Base-by-base conservation (phyloP, 352 stramenopile genomes). In the Hyaloperonospora brassicae region DNA sequence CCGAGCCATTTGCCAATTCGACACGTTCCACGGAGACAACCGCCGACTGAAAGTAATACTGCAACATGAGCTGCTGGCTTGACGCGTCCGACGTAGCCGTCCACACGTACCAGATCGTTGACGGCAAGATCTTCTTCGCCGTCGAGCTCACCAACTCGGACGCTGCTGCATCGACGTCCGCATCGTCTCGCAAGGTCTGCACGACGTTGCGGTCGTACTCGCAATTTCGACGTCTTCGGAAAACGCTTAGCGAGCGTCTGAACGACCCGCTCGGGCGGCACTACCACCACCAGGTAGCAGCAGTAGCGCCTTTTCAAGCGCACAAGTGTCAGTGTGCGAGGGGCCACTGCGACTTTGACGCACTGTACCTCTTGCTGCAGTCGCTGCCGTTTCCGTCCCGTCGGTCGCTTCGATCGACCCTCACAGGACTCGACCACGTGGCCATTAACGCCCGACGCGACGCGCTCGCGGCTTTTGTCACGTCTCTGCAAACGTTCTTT, bases 141-240 rank as follows among this genome's bases (percentile, higher is more conserved):
- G 57, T 76, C 54, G 66, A 68, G 13, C 57, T 70, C 51, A 60
- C 50, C 53, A 52, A 71, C 2, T 23, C 25, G 21, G 17, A 13
- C 53, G 24, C 47, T 22, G 61, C 55, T 10, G 55, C 62, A 24
- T 42, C 53, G 41, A 59, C 41, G 11, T 64, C 46, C 1, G 30
- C 50, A 9, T 56, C 59, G 38, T 44, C 44, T 34, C 66, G 46
- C 44, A 58, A 38, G 11, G 54, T 59, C 38, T 72, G 55, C 46
- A 76, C 59, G 36, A 70, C 71, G 6, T 50, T 70, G 46, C 64
- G 72, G 45, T 79, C 72, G 1, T 78, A 77, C 47, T 75, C 70
- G 35, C 76, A 85, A 36, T 89, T 89, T 63, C 74, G 75, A n/a
- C 61, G 49, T 10, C 61, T 89, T 30, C 75, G 79, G 54, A 73